A percentile compares a stretch with the other conserved stretches of the same genome.
Evolutionary conservation across 1,284 basidiomycete genomes (phyloP).

Genomic region (Singerocomus rubriflavus): DNA sequence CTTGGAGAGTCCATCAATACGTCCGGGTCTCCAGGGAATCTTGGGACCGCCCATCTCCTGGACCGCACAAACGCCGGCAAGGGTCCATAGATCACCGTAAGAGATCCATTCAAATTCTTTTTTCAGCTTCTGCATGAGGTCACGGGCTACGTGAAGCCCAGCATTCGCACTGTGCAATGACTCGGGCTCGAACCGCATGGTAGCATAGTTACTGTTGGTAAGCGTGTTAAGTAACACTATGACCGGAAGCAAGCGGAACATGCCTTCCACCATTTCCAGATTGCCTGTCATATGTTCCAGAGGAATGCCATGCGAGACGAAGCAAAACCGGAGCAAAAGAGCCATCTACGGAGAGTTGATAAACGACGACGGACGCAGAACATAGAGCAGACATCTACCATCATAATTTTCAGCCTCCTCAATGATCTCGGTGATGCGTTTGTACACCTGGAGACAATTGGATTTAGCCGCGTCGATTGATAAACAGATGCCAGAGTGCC

Average conservation of each 20-base stretch:
- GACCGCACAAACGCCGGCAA: slow-evolving; percentile 82
- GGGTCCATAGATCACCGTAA: slow-evolving; percentile 94
- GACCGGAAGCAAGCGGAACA: slow-evolving; percentile 15
- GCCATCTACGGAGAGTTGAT: slow-evolving; percentile 57
- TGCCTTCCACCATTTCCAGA: slow-evolving; percentile 85
- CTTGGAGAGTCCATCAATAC: slow-evolving; percentile 76
- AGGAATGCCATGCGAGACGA: slow-evolving; percentile 91
- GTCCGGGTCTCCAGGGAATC: slow-evolving; percentile 86
- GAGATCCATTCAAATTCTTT: slow-evolving; percentile 86
- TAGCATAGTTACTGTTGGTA: slow-evolving; percentile 78
- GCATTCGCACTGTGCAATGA: slow-evolving; percentile 85
- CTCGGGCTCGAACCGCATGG: slow-evolving; percentile 92
- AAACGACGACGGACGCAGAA: not conserved
- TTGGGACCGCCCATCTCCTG: slow-evolving; percentile 86
- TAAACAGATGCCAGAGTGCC: slow-evolving; percentile 1
- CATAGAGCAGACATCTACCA: slow-evolving; percentile 46
- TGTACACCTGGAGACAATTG: slow-evolving; percentile 66
- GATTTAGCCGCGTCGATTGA: not conserved
- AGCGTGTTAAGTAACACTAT: not conserved
- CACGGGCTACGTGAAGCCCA: slow-evolving; percentile 81
- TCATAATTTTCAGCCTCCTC: slow-evolving; percentile 79
- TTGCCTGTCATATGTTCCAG: slow-evolving; percentile 90
- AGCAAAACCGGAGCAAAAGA: slow-evolving; percentile 90
- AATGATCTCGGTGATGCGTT: slow-evolving; percentile 73
- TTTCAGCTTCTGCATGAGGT: slow-evolving; percentile 86